These are phyloP conservation scores for Didymella segeticola DNA, from an alignment of 2,329 filamentous ascomycete species.

Conservation along the genomic window DNA sequence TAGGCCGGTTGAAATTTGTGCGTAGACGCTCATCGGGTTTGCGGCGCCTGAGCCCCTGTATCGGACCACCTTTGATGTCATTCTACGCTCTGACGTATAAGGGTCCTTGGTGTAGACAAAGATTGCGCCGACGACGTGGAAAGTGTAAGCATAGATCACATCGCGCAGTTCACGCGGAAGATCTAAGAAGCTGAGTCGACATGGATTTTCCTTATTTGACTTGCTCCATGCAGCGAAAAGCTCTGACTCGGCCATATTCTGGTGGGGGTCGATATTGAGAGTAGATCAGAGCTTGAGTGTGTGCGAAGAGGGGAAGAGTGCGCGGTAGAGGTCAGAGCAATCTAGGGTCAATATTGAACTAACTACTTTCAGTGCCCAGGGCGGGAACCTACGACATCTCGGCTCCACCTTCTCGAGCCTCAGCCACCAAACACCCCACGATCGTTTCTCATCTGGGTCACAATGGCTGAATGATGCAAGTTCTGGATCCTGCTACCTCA, in stretches of 20 bases:
- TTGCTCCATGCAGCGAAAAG: constrained; percentile 26
- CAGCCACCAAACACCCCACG: neutral
- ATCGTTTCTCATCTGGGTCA: neutral
- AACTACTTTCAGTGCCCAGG: constrained; percentile 2
- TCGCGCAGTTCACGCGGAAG: constrained; percentile 43
- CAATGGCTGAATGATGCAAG: too few relatives aligned
- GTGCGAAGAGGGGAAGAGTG: neutral
- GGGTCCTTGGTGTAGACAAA: constrained; percentile 35
- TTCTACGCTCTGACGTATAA: constrained; percentile 13
- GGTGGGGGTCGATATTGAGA: neutral
- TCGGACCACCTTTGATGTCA: constrained; percentile 29
- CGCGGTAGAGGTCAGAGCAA: neutral
- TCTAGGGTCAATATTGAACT: constrained; percentile 6
- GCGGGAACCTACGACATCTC: neutral
- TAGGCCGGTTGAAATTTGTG: constrained; percentile 28
- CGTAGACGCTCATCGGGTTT: constrained; percentile 30
- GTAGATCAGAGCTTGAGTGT: neutral
- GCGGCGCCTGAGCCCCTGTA: constrained; percentile 30
- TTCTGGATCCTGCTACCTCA: too few relatives aligned
- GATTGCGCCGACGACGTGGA: constrained; percentile 35
- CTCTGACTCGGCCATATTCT: neutral
- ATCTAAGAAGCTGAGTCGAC: constrained; percentile 34
- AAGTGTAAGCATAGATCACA: constrained; percentile 31
- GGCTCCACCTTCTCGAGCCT: constrained; percentile 1
- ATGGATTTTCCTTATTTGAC: constrained; percentile 25